A percentile compares a stretch with the other conserved stretches of the same genome.
phyloP scores from a whole-genome alignment of 495 filamentous ascomycete genomes.

The Lasiosphaeria miniovina region DNA sequence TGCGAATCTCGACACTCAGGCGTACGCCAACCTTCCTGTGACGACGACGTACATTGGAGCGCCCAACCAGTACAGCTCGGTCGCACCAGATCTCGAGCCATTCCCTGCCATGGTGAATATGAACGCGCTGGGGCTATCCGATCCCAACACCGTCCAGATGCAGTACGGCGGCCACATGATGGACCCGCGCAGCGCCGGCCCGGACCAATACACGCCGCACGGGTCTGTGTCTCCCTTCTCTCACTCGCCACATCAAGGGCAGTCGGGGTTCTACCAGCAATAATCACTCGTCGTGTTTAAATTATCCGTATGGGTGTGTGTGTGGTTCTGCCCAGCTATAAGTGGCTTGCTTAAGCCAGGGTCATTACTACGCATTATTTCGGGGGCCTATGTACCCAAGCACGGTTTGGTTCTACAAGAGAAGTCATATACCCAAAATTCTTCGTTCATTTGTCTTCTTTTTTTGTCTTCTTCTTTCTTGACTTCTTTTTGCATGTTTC shows the following conservation, averaged over 20 bases:
- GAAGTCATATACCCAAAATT: too few relatives aligned
- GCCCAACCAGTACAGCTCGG: slow-evolving; percentile 1
- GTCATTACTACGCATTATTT: too few relatives aligned
- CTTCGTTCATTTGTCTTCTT: too few relatives aligned
- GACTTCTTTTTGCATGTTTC: too few relatives aligned
- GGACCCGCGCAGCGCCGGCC: slow-evolving; percentile 25
- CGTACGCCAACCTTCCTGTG: slow-evolving; percentile 22
- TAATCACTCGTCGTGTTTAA: too few relatives aligned
- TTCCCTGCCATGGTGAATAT: background rate
- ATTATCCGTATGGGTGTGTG: too few relatives aligned
- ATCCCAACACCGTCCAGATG: slow-evolving; percentile 11
- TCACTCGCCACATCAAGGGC: slow-evolving; percentile 40
- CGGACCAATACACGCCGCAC: slow-evolving; percentile 37
- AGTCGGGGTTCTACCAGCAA: slow-evolving; percentile 35
- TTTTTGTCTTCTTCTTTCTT: too few relatives aligned
- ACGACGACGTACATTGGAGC: slow-evolving; percentile 14
- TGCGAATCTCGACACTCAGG: slow-evolving; percentile 18
- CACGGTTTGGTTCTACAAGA: too few relatives aligned
- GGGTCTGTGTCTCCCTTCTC: slow-evolving; percentile 43
- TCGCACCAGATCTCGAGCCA: slow-evolving; percentile 2
- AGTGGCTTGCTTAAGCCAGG: too few relatives aligned
- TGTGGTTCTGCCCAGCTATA: too few relatives aligned
- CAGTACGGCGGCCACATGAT: slow-evolving; percentile 29
- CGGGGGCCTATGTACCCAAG: too few relatives aligned
- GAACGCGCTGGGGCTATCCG: slow-evolving; percentile 1